Conservation (phyloP, 2,329 filamentous ascomycete species). For the Hysterium pulicare region DNA sequence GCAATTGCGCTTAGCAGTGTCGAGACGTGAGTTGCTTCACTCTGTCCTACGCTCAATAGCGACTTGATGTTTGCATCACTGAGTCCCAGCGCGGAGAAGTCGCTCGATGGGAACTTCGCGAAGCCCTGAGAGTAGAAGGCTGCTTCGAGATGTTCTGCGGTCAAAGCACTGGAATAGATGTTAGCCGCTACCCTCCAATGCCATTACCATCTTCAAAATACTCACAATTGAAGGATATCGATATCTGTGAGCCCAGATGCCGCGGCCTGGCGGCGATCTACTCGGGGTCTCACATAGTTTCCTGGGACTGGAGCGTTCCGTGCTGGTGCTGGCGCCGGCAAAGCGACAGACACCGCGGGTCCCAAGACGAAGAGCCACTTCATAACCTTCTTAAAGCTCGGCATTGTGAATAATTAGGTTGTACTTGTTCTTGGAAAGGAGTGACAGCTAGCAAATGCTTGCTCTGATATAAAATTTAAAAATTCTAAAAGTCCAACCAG, state of each 20-base stretch:
- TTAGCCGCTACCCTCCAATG: slow-evolving; percentile 25
- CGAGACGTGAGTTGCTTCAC: slow-evolving; percentile 62
- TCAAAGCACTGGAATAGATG: slow-evolving; percentile 57
- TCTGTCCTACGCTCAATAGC: slow-evolving; percentile 59
- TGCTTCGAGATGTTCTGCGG: slow-evolving; percentile 71
- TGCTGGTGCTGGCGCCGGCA: slow-evolving; percentile 20
- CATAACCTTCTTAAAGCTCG: slow-evolving; percentile 34
- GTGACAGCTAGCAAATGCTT: slow-evolving; percentile 36
- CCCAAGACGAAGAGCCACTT: slow-evolving; percentile 34
- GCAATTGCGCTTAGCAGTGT: slow-evolving; percentile 60
- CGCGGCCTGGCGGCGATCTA: slow-evolving; percentile 23
- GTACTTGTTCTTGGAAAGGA: slow-evolving; percentile 20
- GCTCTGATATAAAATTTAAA: slow-evolving; percentile 36
- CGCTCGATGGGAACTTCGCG: slow-evolving; percentile 59
- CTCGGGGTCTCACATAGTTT: slow-evolving; percentile 4
- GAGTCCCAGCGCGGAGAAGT: slow-evolving; percentile 64
- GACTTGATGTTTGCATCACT: slow-evolving; percentile 54
- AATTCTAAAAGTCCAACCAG: slow-evolving; percentile 38
- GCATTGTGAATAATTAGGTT: slow-evolving; percentile 34
- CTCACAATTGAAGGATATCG: slow-evolving; percentile 55
- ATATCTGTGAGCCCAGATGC: slow-evolving; percentile 43
- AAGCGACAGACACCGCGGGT: slow-evolving; percentile 28
- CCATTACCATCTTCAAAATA: slow-evolving; percentile 13
- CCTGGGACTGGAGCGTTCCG: slow-evolving; percentile 1
- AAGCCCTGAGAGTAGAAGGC: slow-evolving; percentile 71